A percentile compares a stretch with the other conserved stretches of the same genome.
These are phyloP conservation scores for Corinectria fuckeliana DNA, from an alignment of 2,329 filamentous ascomycete genomes.

Conservation along the genomic window DNA sequence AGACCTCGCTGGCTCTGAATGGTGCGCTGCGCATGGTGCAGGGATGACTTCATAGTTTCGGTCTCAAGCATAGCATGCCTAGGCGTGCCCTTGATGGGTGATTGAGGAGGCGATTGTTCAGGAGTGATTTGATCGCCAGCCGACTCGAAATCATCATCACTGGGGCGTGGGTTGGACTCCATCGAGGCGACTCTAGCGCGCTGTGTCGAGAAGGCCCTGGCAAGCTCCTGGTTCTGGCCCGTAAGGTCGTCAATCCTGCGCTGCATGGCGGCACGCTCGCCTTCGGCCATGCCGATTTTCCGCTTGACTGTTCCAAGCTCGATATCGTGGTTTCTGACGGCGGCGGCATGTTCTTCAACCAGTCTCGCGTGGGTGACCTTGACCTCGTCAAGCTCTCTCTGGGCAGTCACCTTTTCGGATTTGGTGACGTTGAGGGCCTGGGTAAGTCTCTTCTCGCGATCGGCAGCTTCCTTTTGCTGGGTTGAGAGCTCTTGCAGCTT, in stretches of 20 bases:
- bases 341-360: conserved; percentile 77
- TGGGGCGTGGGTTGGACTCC: conserved; percentile 63
- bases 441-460: conserved; percentile 82
- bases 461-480: conserved; percentile 75
- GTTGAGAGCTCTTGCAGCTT: conserved; percentile 84
- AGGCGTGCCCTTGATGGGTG: conserved; percentile 89
- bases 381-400: conserved; percentile 90
- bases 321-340: conserved; percentile 84
- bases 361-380: conserved; percentile 81
- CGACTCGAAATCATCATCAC: conserved; percentile 68
- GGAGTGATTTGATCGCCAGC: conserved; percentile 76
- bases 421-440: conserved; percentile 73
- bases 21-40: conserved; percentile 93
- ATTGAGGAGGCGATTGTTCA: conserved; percentile 88
- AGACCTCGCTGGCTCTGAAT: conserved; percentile 95
- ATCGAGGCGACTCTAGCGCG: conserved; percentile 71
- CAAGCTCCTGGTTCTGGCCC: conserved; percentile 89
- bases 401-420: conserved; percentile 76
- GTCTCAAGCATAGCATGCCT: conserved; percentile 91
- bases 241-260: conserved; percentile 88
- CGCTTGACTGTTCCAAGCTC: conserved; percentile 86
- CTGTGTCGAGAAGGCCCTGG: conserved; percentile 78
- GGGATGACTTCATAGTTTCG: conserved; percentile 92
- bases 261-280: conserved; percentile 78
- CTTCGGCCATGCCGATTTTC: conserved; percentile 77